Evolutionary conservation across 2,329 filamentous ascomycete genomes (phyloP).

Genomic region (Helotiales sp.): DNA sequence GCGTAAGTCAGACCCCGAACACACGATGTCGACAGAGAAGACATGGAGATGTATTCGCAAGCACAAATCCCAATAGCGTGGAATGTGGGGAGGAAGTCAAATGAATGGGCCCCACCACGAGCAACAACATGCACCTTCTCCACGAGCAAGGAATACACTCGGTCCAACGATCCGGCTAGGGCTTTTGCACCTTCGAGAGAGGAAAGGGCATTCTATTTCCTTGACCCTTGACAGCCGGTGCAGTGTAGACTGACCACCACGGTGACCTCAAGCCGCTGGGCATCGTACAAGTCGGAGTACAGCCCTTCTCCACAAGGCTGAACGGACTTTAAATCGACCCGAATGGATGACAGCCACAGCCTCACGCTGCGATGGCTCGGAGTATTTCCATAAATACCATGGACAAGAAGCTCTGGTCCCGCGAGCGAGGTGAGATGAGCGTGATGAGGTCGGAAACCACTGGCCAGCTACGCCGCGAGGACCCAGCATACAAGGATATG

Average conservation of each 20-base stretch:
- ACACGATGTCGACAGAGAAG: background rate
- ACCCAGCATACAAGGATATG: slow-evolving; percentile 4
- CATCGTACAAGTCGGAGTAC: background rate
- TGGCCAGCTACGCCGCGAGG: too few relatives aligned
- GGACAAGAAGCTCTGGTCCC: background rate
- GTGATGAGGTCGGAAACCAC: background rate
- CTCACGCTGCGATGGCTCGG: background rate
- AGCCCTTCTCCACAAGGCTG: slow-evolving; percentile 4
- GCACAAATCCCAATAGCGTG: background rate
- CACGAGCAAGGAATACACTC: background rate
- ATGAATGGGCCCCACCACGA: background rate
- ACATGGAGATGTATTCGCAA: background rate
- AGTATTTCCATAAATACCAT: slow-evolving; percentile 8
- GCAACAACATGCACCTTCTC: background rate
- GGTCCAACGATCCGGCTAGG: background rate
- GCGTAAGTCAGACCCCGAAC: too few relatives aligned
- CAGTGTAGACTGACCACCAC: background rate
- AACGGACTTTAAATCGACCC: slow-evolving; percentile 1
- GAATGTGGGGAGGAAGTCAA: background rate
- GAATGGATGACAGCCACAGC: background rate
- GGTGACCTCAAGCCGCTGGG: background rate
- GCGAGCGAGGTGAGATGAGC: background rate
- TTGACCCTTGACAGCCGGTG: background rate
- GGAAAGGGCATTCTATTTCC: background rate
- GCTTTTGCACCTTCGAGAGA: too few relatives aligned